These are phyloP conservation scores for Rhododendron ovatum DNA, from an alignment of 148 eudicot species.

Conservation along the genomic window DNA sequence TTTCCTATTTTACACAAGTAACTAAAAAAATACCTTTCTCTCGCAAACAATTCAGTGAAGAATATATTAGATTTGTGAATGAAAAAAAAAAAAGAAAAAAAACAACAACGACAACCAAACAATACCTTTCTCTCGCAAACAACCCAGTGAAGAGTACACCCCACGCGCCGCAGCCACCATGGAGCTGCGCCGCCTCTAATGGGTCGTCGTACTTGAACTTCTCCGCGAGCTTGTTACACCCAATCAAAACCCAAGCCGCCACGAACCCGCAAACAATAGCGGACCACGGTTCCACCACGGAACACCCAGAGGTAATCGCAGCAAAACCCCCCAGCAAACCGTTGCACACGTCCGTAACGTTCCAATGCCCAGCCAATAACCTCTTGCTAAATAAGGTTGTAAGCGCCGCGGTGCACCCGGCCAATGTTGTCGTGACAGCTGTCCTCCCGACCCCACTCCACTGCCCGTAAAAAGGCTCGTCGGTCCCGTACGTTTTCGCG, in stretches of 20 bases:
- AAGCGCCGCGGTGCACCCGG: slow-evolving; percentile 39
- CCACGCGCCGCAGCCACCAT: slow-evolving; percentile 44
- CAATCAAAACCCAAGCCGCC: slow-evolving; percentile 40
- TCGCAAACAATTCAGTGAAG: slow-evolving; percentile 36
- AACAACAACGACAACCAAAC: no score
- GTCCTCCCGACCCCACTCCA: slow-evolving; percentile 47
- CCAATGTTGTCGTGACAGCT: slow-evolving; percentile 50
- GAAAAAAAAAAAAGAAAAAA: not conserved
- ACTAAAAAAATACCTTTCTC: not conserved
- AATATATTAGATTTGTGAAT: not conserved
- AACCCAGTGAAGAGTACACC: slow-evolving; percentile 43
- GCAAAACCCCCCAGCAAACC: slow-evolving; percentile 45
- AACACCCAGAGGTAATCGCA: slow-evolving; percentile 41
- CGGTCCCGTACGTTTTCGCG: slow-evolving; percentile 21
- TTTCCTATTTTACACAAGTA: not conserved
- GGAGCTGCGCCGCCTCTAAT: slow-evolving; percentile 44
- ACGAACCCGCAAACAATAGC: slow-evolving; percentile 43
- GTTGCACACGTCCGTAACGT: slow-evolving; percentile 36
- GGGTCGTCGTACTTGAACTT: slow-evolving; percentile 37
- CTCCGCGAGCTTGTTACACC: slow-evolving; percentile 33
- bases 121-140: slow-evolving; percentile 15
- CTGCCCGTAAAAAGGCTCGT: slow-evolving; percentile 28
- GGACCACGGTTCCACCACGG: slow-evolving; percentile 48
- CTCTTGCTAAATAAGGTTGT: slow-evolving; percentile 37
- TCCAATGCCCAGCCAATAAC: slow-evolving; percentile 38